These are phyloP conservation scores for Sporisorium graminicola DNA, from an alignment of 1,284 basidiomycete species.

Conservation along the genomic window DNA sequence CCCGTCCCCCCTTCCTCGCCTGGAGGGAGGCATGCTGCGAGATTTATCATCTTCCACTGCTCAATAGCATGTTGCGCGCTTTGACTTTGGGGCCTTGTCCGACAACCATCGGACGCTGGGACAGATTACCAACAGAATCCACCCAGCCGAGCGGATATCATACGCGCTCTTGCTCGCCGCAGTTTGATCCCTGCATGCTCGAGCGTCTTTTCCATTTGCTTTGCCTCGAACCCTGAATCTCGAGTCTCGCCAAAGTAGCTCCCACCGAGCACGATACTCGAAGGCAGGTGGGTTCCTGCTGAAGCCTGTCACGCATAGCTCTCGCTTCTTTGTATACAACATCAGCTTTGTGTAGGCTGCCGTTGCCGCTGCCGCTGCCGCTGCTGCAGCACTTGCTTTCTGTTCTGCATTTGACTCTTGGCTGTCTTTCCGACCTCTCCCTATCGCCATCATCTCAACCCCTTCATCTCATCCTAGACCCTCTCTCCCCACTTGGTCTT, in stretches of 20 bases:
- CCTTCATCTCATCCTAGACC: neutral
- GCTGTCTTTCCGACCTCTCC: neutral
- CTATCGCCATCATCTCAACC: neutral
- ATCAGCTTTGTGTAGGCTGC: too few relatives aligned
- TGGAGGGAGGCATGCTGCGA: too few relatives aligned
- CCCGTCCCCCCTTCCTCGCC: too few relatives aligned
- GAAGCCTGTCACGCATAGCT: too few relatives aligned
- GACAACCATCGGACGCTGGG: neutral
- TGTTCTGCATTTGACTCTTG: neutral
- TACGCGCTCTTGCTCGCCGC: conserved; percentile 1
- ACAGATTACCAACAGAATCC: neutral
- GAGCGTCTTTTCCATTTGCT: neutral
- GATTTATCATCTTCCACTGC: too few relatives aligned
- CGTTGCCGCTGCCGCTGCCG: too few relatives aligned
- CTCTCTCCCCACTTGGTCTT: neutral
- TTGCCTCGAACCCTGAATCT: neutral
- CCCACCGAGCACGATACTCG: too few relatives aligned
- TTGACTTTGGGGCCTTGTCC: neutral
- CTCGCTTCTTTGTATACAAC: too few relatives aligned
- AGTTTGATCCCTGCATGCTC: neutral
- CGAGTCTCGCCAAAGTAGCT: neutral
- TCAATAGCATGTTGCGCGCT: too few relatives aligned
- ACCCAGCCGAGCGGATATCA: neutral
- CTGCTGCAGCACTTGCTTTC: neutral
- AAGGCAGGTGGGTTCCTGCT: too few relatives aligned